Base-by-base conservation (phyloP, 768 basidiomycete species). In the Vararia minispora region DNA sequence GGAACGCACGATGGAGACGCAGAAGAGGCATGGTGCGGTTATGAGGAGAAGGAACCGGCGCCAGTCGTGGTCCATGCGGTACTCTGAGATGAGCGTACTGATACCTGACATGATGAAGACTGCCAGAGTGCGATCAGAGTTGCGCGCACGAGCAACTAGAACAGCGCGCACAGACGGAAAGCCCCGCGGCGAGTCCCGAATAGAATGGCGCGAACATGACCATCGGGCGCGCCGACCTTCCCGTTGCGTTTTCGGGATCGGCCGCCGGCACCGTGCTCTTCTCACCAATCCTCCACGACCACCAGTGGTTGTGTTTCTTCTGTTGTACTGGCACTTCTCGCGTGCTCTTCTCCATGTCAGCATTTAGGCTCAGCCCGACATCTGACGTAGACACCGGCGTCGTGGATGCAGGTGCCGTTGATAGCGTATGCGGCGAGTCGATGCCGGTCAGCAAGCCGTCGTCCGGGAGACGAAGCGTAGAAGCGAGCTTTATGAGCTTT, bases 401-500 rank as follows among this genome's bases (percentile, higher is more conserved):
- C n/a, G n/a, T n/a, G n/a, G n/a, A n/a, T n/a, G n/a, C n/a, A n/a
- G n/a, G n/a, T n/a, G 40, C 71, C 64, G 35, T 72, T 66, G 2
- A 75, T 76, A 7, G 62, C 60, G 7, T 62, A 62, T 4, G 62
- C 63, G 4, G 74, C 69, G 28, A 13, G 66, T 58, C 36, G 57
- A 69, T 5, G 62, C 51, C 6, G 55, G 48, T 13, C 57, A 59
- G 43, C 55, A 40, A 6, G 53, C 48, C 14, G 53, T 30, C 11
- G 32, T 58, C 47, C 20, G 75, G 69, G 12, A 65, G 58, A 27
- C 70, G 60, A 52, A 71, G 50, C 60, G 57, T 51, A 84, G 85
- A 88, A 37, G 89, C 77, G 51, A 79, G 76, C 51, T 75, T 74
- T 63, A 87, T 83, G 53, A 89, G 65, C 48, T 76, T 77, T 25